Base-by-base conservation (phyloP, 1,284 basidiomycete genomes). In the Moniliella sp. region DNA sequence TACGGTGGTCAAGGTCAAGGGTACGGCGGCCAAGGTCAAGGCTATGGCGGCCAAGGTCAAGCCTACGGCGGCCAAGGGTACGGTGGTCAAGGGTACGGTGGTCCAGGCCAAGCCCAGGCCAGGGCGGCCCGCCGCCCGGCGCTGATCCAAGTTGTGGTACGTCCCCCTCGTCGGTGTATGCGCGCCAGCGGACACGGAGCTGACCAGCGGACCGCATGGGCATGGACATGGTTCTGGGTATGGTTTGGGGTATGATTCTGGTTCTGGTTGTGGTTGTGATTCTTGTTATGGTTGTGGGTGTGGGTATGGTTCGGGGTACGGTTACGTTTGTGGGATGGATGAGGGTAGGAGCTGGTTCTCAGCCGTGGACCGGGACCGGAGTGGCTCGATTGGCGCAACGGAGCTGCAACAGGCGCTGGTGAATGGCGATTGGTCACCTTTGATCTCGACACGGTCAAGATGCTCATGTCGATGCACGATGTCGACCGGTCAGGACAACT, bases 401-500 rank as follows among this genome's bases (percentile, higher is more conserved):
- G 50, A 53, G 26, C 39, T 53, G 28, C 43, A 42, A 21, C 42
- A 45, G 32, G 50, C 50, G 4, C 44, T 53, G 1, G 46, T 53
- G 18, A 53, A 53, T 27, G 50, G 48, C 19, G 50, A 53, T 35
- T 50, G 48, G 46, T 42, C 47, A 0, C 42, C 45, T 0, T 52
- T 52, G 25, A 48, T 13, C 15, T 28, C 19, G 45, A 48, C 25
- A 50, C 48, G 3, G 50, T 52, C 35, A 50, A 50, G 35, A 46
- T 52, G 50, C 48, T 52, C 11, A 50, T 52, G 46, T 36, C 32
- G 28, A 46, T 53, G 16, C 50, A 50, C 25, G 50, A 53, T 32
- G 43, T 46, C 10, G 48, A 50, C 27, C 43, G 48, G 15, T 35
- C 33, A 28, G 49, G 49, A 7, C 42, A 42, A 25, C 46, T 52